Evolutionary conservation across 805 yeast genomes (phyloP), one percentile per base, ranked within the genome.

Genomic region (Yamadazyma philogaea): DNA sequence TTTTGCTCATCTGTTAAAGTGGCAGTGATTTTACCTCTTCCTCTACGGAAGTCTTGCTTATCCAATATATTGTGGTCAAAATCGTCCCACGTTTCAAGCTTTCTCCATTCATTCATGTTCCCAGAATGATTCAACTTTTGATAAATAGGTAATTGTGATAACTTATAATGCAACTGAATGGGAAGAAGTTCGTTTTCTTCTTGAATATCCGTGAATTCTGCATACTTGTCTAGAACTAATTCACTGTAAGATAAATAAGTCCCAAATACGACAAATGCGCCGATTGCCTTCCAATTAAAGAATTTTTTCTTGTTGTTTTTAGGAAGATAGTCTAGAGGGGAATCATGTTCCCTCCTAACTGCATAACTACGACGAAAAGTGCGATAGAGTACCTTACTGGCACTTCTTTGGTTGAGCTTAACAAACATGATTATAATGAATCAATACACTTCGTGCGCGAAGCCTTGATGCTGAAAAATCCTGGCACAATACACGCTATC

Each of bases 111-210:
- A 52, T 54, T 70, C 50, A 77, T 73, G 63, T 43, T 77, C 62
- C 49, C 75, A 42, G 57, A 66, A 46, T 55, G 68, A 51, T 61
- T 55, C 30, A 85, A 61, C 38, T 73, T 60, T 46, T 76, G 64
- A 36, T 81, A 81, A 2, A 82, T 57, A 0, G 79, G 76, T 37
- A 84, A 59, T 3, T 63, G 53, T 26, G 72, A 66, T 35, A 83
- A 57, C 46, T 80, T 64, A 19, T 61, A 59, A 47, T 77, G 79
- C 38, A 87, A 58, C 22, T 63, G 62, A 27, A 66, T 48, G 0
- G 69, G 64, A 14, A 60, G 50, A 15, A 66, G 43, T 2, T 54
- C 59, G 21, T 51, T 54, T 17, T 50, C 51, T 30, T 53, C 59
- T 17, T 50, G 53, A 3, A 45, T 30, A 10, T 48, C 52, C 2